These are phyloP conservation scores for Trypethelium eluteriae DNA, from an alignment of 495 filamentous ascomycete genomes.

Conservation along the genomic window DNA sequence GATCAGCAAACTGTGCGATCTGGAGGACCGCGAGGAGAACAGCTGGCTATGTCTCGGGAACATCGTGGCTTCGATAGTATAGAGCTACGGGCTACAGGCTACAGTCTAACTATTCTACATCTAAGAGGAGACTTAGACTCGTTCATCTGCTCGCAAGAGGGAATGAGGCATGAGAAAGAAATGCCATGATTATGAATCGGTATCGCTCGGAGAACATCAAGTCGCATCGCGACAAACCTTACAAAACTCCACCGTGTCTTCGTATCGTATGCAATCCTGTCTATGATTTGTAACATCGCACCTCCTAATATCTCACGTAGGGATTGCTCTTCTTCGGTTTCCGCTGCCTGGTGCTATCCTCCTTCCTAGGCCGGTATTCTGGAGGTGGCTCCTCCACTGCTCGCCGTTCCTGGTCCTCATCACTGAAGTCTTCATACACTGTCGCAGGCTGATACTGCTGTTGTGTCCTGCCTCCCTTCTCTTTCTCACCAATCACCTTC, in stretches of 20 bases:
- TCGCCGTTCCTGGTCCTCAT: conserved; percentile 26
- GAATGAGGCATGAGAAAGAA: background rate
- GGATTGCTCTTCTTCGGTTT: conserved; percentile 11
- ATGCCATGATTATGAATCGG: background rate
- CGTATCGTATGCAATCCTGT: background rate
- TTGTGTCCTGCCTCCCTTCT: conserved; percentile 13
- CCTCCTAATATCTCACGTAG: conserved; percentile 4
- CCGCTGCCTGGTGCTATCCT: conserved; percentile 14
- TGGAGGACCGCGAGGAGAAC: no score
- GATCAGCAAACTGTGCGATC: no score
- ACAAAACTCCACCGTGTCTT: background rate
- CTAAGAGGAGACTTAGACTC: background rate
- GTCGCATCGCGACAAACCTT: background rate
- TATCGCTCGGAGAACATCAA: background rate
- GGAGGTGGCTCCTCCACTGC: conserved; percentile 5
- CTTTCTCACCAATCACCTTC: conserved; percentile 11
- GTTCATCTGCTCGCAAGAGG: background rate
- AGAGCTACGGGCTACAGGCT: background rate
- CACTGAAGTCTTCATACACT: conserved; percentile 35
- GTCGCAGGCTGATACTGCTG: conserved; percentile 32
- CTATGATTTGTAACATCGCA: background rate
- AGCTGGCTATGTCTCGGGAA: no score
- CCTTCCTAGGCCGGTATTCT: conserved; percentile 1
- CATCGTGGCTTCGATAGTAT: no score
- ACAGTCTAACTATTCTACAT: conserved; percentile 7